phyloP scores from a whole-genome alignment of 257 asterid species.

The Solanum commersonii region DNA sequence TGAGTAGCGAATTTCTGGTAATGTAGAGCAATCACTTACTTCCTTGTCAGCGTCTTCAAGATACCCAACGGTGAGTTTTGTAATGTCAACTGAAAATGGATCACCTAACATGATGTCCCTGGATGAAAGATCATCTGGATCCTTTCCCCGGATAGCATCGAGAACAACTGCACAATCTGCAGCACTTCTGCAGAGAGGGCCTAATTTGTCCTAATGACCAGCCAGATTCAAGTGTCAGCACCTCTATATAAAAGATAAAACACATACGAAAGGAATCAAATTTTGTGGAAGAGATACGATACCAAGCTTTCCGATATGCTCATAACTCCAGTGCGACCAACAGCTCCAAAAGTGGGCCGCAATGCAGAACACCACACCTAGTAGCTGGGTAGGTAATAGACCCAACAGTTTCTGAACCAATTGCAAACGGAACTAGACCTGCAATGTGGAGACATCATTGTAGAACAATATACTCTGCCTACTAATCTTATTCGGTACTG shows the following conservation, averaged over 20 bases:
- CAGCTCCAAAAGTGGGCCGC: conserved; percentile 82
- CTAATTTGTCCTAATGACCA: conserved; percentile 66
- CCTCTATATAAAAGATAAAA: not conserved
- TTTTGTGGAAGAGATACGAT: not conserved
- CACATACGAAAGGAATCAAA: not conserved
- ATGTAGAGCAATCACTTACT: conserved; percentile 17
- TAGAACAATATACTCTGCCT: not conserved
- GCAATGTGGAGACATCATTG: conserved; percentile 6
- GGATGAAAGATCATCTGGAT: conserved; percentile 74
- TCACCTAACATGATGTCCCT: conserved; percentile 52
- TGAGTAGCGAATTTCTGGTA: not conserved
- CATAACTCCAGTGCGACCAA: conserved; percentile 85
- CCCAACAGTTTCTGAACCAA: conserved; percentile 95
- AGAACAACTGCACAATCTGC: conserved; percentile 64
- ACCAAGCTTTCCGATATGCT: conserved; percentile 98
- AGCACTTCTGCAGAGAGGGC: conserved; percentile 86
- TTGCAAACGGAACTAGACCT: conserved; percentile 88
- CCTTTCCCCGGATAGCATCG: conserved; percentile 68
- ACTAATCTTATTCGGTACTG: not conserved
- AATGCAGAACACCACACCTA: conserved; percentile 88
- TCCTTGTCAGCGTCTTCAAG: conserved; percentile 88
- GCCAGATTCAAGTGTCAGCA: not conserved
- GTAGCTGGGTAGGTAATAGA: conserved; percentile 91
- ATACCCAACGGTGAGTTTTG: conserved; percentile 81
- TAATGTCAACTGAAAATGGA: conserved; percentile 67